Base-by-base conservation (phyloP, 495 filamentous ascomycete species). In the Penicillium canescens region DNA sequence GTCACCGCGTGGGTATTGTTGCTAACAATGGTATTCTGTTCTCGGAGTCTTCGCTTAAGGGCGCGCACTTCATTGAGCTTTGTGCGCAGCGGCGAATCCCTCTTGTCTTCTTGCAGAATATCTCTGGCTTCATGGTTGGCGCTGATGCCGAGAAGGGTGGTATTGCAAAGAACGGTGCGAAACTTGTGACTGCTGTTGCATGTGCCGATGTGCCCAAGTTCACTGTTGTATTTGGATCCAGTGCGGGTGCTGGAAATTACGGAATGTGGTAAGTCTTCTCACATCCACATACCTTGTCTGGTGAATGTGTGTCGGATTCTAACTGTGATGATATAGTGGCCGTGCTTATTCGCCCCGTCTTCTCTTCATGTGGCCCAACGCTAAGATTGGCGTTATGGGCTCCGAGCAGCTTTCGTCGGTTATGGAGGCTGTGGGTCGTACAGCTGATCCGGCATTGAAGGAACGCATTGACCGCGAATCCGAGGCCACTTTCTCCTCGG, bases 21-120 rank as follows among this genome's bases (percentile, higher is more conserved):
- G 94, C 92, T 45, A 98, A 98, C 78, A 96, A 98, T 64, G 95
- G 95, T 45, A 96, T 98, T 59, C 78, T 98, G n/a, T 96, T 97
- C 80, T 93, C 90, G 35, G 84, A 89, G 59, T 90, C 88, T 13
- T 85, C 90, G 3, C 82, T 96, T 42, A 98, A 98, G 71, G 94
- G 94, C 10, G 92, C 94, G 4, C 94, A 98, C 71, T 98, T 98
- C 73, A 96, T 98, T 66, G 90, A 98, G 70, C 85, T 98, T n/a
- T 97, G 94, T 75, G 82, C 85, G 6, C 90, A 98, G 69, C 87
- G 95, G 45, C 81, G 86, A 21, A 90, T 98, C 43, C 93, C 94
- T 13, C 77, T 98, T 0, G 75, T 98, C 28, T 98, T 98, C 71
- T 72, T 98, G 35, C 94, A 98, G 66, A 98, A 98, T 66, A 98